Evolutionary conservation across 2,329 filamentous ascomycete species (phyloP), one percentile per base, ranked within the genome.

Genomic region (Aureobasidium subglaciale): DNA sequence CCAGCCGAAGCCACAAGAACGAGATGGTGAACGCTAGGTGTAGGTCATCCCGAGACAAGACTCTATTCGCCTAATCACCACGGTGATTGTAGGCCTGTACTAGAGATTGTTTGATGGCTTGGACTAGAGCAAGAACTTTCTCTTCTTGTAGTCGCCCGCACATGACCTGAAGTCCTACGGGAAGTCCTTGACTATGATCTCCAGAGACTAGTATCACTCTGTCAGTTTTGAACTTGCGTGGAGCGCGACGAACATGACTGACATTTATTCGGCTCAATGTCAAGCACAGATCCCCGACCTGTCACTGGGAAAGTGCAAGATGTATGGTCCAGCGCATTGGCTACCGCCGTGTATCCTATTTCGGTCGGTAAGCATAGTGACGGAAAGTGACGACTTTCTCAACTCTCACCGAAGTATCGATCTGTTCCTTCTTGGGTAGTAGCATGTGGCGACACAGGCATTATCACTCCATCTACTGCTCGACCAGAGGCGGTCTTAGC

Each of bases 101-200:
- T 41, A 59, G 45, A 32, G 57, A 57, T 18, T 57, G 32, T 40
- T 24, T 22, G 38, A 62, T 60, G 9, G 56, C 55, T 40, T 58
- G 24, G 43, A 45, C 58, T 43, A 65, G 35, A 4, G 50, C 61
- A 18, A 65, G 34, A 13, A 63, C 61, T 29, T 58, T 59, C 55
- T 65, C 63, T 55, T 65, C 63, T 38, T 64, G 61, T 49, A 63
- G 43, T 22, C 63, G 58, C 40, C 48, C 50, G 11, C 63, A 59
- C 43, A 65, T 57, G 2, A 65, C 45, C 56, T 65, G 63, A 38
- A 65, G 25, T 5, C 62, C 61, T 9, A 65, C 62, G 11, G 63
- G 63, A 55, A 64, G 58, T 22, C 55, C 56, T 13, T 62, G 56
- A 11, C 42, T 38, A 34, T 60, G 58, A 18, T 57, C 18, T 32